phyloP scores from a whole-genome alignment of 345 rosid genomes.

The Lepidium sativum region DNA sequence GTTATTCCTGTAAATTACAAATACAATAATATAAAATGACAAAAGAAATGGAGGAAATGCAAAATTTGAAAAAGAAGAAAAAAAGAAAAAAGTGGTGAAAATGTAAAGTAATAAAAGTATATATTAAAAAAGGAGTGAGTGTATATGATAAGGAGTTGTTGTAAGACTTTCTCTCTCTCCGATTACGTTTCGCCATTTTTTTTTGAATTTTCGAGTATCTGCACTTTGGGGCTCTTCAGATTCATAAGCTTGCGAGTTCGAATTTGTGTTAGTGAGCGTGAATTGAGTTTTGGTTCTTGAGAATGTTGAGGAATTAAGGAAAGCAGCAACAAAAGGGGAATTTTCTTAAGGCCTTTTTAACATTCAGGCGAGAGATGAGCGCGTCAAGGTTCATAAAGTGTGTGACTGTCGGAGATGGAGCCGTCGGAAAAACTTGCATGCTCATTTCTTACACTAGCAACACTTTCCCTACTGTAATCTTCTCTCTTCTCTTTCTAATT shows the following conservation, averaged over 20 bases:
- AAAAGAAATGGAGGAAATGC: neutral
- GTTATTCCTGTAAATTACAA: too few species aligned
- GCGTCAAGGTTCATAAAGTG: slow-evolving; percentile 76
- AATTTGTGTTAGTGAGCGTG: neutral
- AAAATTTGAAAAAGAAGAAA: neutral
- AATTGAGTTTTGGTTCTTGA: neutral
- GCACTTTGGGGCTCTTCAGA: slow-evolving; percentile 1
- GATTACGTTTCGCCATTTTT: slow-evolving; percentile 2
- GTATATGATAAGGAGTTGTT: slow-evolving; percentile 21
- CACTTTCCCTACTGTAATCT: slow-evolving; percentile 67
- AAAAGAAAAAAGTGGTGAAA: neutral
- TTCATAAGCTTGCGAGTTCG: neutral
- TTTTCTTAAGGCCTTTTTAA: neutral
- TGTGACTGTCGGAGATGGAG: slow-evolving; percentile 92
- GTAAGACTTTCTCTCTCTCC: neutral
- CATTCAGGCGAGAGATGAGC: slow-evolving; percentile 23
- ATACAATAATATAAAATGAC: too few species aligned
- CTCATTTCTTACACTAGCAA: slow-evolving; percentile 88
- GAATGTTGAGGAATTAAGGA: slow-evolving; percentile 9
- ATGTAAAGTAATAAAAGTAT: neutral
- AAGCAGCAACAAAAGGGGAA: neutral
- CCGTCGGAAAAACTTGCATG: slow-evolving; percentile 88
- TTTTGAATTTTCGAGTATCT: neutral
- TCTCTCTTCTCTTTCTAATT: neutral
- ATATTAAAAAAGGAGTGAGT: neutral